Evolutionary conservation across 306 rosid genomes (phyloP), one percentile per base, ranked within the genome.

Genomic region (Rubus idaeus): DNA sequence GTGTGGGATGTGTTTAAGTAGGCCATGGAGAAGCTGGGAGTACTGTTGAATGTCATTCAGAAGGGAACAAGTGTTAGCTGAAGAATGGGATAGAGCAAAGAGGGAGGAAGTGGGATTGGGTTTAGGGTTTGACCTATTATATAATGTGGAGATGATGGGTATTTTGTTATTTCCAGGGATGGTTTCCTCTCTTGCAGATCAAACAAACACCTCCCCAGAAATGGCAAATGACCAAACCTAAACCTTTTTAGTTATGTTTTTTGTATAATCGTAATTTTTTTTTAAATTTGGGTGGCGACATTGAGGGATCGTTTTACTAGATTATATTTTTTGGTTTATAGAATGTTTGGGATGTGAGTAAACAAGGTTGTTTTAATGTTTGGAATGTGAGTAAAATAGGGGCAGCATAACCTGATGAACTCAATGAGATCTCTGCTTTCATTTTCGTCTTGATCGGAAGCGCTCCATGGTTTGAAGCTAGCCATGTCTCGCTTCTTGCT

Each of bases 271-370:
- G 1, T 30, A 30, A 30, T 30, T 30, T 30, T 30, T 30, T 30
- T 30, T 30, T 30, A 0, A 8, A 4, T 21, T 51, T 64, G 57
- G 73, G 70, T 20, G 40, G 7, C 5, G 4, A 42, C 8, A 8
- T 42, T 42, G 46, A 5, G 46, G 46, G 47, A 9, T 68, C 5
- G 6, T 63, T 62, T 49, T 63, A 26, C 6, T 21, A 8, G 21
- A 4, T 41, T 17, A 56, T 6, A 62, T 39, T 35, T 53, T 18
- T n/a, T 57, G 26, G 55, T 67, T 14, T 56, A 47, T 1, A 14
- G 62, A 75, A 81, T 76, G 84, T 81, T 80, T 75, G 80, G 84
- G 12, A 75, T 80, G 72, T 68, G 84, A 75, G 80, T 80, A 75
- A 75, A 80, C 37, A 63, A 70, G 18, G 63, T 57, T 17, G 45